Conservation (phyloP, 176 grass and related monocot species). For the bread wheat (Triticum aestivum) region DNA sequence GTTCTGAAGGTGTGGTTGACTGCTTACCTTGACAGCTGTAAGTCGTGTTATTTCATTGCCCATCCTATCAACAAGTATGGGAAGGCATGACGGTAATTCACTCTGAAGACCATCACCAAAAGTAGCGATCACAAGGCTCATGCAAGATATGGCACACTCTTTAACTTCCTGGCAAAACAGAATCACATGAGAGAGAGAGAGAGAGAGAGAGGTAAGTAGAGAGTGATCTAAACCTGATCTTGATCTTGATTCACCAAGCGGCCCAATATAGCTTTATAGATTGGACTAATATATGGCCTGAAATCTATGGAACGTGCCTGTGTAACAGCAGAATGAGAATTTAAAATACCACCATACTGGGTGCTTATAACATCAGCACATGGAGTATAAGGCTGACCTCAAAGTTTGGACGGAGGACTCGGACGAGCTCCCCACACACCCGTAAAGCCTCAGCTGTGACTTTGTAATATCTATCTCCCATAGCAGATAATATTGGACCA, state of each 20-base stretch:
- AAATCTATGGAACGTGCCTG: conserved; percentile 70
- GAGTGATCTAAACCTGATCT: conserved; percentile 73
- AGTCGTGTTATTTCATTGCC: conserved; percentile 99
- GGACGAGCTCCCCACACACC: conserved; percentile 91
- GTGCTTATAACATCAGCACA: conserved; percentile 15
- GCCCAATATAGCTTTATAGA: conserved; percentile 89
- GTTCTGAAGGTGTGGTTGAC: neutral
- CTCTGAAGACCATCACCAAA: conserved; percentile 92
- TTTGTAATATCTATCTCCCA: conserved; percentile 99
- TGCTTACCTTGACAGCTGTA: conserved; percentile 84
- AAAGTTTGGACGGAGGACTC: conserved; percentile 83
- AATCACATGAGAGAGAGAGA: neutral
- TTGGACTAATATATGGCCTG: conserved; percentile 64
- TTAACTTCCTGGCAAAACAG: conserved; percentile 77
- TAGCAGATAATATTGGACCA: conserved; percentile 81
- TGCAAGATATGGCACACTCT: conserved; percentile 79
- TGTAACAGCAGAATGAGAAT: conserved; percentile 17
- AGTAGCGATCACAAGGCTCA: conserved; percentile 89
- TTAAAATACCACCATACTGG: neutral
- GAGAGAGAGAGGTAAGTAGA: neutral
- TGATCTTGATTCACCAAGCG: conserved; percentile 99
- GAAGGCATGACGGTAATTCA: conserved; percentile 85
- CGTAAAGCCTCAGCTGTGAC: conserved; percentile 98
- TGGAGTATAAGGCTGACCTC: conserved; percentile 51
- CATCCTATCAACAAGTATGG: conserved; percentile 99